Conservation (phyloP, 306 rosid genomes). For the Pachyrhizus erosus region DNA sequence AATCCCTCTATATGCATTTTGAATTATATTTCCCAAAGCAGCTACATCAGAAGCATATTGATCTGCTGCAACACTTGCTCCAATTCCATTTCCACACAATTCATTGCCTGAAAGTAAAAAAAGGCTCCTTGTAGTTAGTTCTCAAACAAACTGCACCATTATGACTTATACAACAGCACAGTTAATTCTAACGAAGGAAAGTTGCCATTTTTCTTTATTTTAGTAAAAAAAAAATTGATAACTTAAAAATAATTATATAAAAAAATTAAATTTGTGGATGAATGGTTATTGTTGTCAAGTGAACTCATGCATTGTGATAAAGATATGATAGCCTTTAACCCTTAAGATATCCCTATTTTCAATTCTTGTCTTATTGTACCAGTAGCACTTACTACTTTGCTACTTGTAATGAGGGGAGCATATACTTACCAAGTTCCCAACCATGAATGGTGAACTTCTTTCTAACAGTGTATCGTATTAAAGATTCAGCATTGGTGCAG, state of each 20-base stretch:
- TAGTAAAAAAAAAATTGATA: not conserved
- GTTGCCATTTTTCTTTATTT: not conserved
- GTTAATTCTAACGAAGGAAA: not conserved
- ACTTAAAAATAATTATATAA: constrained; percentile 20
- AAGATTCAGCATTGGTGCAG: constrained; percentile 71
- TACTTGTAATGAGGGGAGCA: constrained; percentile 26
- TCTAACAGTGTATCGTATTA: constrained; percentile 73
- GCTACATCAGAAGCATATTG: constrained; percentile 76
- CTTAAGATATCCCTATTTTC: constrained; percentile 1
- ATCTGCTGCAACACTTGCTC: constrained; percentile 65
- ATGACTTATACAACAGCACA: constrained; percentile 3
- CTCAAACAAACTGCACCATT: not conserved
- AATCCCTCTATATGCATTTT: constrained; percentile 51
- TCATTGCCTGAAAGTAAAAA: constrained; percentile 72
- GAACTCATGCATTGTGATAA: not conserved
- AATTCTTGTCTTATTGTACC: constrained; percentile 18
- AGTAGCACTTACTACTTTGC: not conserved
- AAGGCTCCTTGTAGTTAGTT: not conserved
- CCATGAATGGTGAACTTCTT: constrained; percentile 77
- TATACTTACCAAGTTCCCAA: constrained; percentile 92
- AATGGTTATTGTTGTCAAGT: not conserved
- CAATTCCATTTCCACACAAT: constrained; percentile 82
- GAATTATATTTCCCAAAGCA: constrained; percentile 59
- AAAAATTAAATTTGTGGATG: not conserved
- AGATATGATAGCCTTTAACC: not conserved